Evolutionary conservation across 2,329 filamentous ascomycete genomes (phyloP).

Genomic region (Escovopsis sp.): DNA sequence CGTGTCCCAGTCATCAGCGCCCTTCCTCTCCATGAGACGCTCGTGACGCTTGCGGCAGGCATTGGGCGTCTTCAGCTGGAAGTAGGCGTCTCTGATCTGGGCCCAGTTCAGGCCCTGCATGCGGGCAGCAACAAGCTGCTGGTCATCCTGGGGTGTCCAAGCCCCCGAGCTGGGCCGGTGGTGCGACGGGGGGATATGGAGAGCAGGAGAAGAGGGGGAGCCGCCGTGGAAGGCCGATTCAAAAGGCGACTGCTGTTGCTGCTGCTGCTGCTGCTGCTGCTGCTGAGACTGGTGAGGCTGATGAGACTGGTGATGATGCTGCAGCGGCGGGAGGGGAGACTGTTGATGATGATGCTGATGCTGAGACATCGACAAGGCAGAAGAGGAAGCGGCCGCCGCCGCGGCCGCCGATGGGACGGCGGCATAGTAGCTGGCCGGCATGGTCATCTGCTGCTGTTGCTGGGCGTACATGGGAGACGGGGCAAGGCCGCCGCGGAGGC

Average conservation of each 20-base stretch:
- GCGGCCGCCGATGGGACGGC: background rate
- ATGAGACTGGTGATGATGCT: constrained; percentile 14
- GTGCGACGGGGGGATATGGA: constrained; percentile 28
- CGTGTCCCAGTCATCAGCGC: constrained; percentile 64
- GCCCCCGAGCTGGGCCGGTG: constrained; percentile 45
- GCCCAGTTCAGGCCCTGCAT: constrained; percentile 69
- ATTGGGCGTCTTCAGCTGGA: constrained; percentile 63
- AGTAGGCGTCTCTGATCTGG: constrained; percentile 61
- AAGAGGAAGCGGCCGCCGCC: constrained; percentile 1
- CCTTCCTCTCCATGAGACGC: constrained; percentile 60
- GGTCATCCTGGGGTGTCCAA: constrained; percentile 63
- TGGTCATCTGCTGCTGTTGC: constrained; percentile 21
- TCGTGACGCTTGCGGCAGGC: constrained; percentile 85
- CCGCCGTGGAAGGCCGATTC: constrained; percentile 20
- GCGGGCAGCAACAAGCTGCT: constrained; percentile 54
- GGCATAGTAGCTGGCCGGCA: constrained; percentile 25
- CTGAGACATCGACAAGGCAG: constrained; percentile 3
- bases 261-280: constrained; percentile 19
- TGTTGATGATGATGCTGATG: constrained; percentile 6
- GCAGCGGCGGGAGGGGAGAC: background rate
- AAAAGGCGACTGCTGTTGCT: constrained; percentile 18
- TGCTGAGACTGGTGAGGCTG: constrained; percentile 22
- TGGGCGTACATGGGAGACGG: constrained; percentile 26
- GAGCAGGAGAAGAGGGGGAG: constrained; percentile 16
- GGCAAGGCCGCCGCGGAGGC: constrained; percentile 25